Evolutionary conservation across 768 basidiomycete species (phyloP).

Genomic region (Lepiota venenata): DNA sequence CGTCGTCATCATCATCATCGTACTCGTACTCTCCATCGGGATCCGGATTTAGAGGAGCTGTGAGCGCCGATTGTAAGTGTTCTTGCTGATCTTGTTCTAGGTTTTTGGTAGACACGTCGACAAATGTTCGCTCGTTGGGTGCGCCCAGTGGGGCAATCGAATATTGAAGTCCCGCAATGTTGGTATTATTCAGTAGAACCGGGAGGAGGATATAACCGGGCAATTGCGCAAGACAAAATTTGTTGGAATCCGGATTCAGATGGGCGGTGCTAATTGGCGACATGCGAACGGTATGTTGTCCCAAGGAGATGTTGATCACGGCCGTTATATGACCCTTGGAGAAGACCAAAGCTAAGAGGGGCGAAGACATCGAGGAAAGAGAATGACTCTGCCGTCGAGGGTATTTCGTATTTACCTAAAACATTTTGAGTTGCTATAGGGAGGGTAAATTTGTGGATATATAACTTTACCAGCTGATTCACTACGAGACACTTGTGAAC

Average conservation of each 20-base stretch:
- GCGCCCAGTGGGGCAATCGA: slow-evolving; percentile 64
- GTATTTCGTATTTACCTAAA: slow-evolving; percentile 31
- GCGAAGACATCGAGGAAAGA: slow-evolving; percentile 47
- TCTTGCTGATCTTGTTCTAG: slow-evolving; percentile 62
- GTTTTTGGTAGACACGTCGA: slow-evolving; percentile 54
- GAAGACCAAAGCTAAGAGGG: slow-evolving; percentile 46
- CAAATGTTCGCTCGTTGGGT: slow-evolving; percentile 31
- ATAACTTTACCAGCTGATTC: slow-evolving; percentile 14
- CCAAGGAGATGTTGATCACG: slow-evolving; percentile 63
- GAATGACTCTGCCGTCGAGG: slow-evolving; percentile 43
- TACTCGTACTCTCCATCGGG: slow-evolving; percentile 76
- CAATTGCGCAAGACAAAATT: slow-evolving; percentile 66
- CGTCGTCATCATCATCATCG: slow-evolving; percentile 68
- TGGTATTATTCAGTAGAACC: slow-evolving; percentile 87
- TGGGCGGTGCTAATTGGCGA: slow-evolving; percentile 93
- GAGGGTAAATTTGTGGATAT: not conserved
- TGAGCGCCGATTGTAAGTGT: slow-evolving; percentile 39
- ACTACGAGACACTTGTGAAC: slow-evolving; percentile 18
- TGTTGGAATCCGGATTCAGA: slow-evolving; percentile 71
- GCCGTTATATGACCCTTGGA: slow-evolving; percentile 36
- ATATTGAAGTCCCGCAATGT: slow-evolving; percentile 68
- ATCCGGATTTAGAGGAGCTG: slow-evolving; percentile 36
- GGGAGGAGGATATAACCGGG: slow-evolving; percentile 66
- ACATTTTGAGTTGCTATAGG: slow-evolving; percentile 2
- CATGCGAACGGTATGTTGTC: slow-evolving; percentile 90